Conservation (phyloP, 164 flowering plant species). For the Nelumbo lutea region DNA sequence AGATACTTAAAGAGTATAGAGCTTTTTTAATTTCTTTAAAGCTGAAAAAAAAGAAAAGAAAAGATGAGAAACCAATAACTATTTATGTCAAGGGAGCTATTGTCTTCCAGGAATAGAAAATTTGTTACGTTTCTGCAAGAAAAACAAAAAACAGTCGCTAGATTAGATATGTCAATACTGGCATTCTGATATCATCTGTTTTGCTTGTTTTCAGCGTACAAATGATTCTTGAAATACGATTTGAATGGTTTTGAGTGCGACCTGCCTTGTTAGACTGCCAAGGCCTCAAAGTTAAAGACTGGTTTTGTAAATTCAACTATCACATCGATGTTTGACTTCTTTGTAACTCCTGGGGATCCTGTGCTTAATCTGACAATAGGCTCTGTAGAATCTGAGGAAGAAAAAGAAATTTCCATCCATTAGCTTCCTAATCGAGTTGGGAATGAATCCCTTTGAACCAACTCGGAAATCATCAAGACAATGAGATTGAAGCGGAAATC, state of each 20-base stretch:
- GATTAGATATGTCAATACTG: too few relatives aligned
- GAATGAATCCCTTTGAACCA: too few relatives aligned
- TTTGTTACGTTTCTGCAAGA: too few relatives aligned
- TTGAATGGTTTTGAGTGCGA: constrained; percentile 1
- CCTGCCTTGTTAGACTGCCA: constrained; percentile 59
- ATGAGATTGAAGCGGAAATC: too few relatives aligned
- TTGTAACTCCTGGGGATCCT: constrained; percentile 31
- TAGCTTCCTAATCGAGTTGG: constrained; percentile 7
- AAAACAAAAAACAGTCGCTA: too few relatives aligned
- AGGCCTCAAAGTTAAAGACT: constrained; percentile 50
- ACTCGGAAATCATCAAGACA: too few relatives aligned
- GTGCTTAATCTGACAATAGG: constrained; percentile 40
- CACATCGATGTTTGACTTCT: constrained; percentile 32
- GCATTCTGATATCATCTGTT: too few relatives aligned
- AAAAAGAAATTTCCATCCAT: constrained; percentile 5
- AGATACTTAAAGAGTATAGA: constrained; percentile 38
- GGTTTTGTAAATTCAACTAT: constrained; percentile 55
- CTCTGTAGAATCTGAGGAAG: constrained; percentile 37
- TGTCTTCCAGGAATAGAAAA: not conserved
- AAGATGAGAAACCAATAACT: not conserved
- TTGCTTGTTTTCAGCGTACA: too few relatives aligned
- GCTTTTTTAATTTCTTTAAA: constrained; percentile 49
- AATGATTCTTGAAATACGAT: not conserved
- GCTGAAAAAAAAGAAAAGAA: constrained; percentile 23
- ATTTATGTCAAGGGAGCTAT: not conserved